Conservation (phyloP, 306 rosid genomes). For the Rosa lucieae region DNA sequence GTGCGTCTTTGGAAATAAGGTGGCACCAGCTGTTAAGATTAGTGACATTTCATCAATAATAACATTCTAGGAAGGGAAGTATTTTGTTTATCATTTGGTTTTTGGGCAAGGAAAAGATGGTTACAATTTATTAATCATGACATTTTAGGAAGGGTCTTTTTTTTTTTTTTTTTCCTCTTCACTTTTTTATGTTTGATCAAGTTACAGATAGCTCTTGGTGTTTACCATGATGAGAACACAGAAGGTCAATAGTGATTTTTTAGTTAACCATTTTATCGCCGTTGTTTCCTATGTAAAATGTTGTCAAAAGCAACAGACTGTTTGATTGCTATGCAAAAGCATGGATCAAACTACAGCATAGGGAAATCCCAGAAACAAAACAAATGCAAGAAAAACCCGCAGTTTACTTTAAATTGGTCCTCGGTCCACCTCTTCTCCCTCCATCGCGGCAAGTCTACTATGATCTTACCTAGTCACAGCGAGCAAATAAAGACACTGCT, state of each 20-base stretch:
- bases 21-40: neutral
- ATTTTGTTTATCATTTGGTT: neutral
- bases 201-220: neutral
- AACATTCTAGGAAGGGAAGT: neutral
- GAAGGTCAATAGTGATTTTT: neutral
- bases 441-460: neutral
- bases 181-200: neutral
- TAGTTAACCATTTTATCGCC: neutral
- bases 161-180: no score
- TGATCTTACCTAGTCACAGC: neutral
- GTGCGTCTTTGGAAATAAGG: no score
- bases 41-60: neutral
- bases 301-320: neutral
- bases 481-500: neutral
- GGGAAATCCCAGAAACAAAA: neutral
- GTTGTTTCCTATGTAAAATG: neutral
- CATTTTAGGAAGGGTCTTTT: neutral
- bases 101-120: neutral
- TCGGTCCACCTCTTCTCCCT: neutral
- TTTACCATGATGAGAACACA: neutral
- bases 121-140: neutral
- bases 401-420: neutral
- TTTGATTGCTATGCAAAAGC: neutral
- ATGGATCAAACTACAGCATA: neutral
- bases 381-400: neutral